Evolutionary conservation across 1,284 basidiomycete species (phyloP).

Genomic region (Cutaneotrichosporon spelunceum): DNA sequence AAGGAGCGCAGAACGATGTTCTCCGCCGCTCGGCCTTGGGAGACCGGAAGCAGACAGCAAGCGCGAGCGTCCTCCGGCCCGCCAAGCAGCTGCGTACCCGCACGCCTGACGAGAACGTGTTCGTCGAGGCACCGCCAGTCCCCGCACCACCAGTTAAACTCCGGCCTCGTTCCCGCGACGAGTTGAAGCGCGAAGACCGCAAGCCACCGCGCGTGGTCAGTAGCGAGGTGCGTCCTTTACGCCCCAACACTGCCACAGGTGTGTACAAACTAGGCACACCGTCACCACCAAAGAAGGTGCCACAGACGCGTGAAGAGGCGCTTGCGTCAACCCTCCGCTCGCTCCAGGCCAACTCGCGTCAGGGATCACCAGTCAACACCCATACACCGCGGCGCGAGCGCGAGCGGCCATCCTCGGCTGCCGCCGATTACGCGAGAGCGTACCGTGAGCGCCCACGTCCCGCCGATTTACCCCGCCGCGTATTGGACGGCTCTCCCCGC

Average conservation of each 20-base stretch:
- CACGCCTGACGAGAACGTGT: background rate
- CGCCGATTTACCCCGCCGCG: background rate
- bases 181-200: background rate
- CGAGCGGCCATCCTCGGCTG: background rate
- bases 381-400: background rate
- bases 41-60: conserved; percentile 2
- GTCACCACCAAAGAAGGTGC: background rate
- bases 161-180: conserved; percentile 10
- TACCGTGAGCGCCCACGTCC: background rate
- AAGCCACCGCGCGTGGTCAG: background rate
- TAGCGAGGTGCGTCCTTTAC: conserved; percentile 20
- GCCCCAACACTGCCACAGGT: background rate
- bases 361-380: background rate
- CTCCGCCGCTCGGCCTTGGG: conserved; percentile 17
- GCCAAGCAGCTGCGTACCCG: conserved; percentile 1
- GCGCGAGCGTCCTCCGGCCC: background rate
- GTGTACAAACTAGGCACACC: background rate
- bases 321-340: background rate
- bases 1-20: conserved; percentile 23
- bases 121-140: background rate
- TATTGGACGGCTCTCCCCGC: background rate
- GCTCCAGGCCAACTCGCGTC: background rate
- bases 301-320: conserved; percentile 8
- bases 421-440: background rate
- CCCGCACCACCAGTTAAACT: background rate